Evolutionary conservation across 495 filamentous ascomycete genomes (phyloP), one percentile per base, ranked within the genome.

Genomic region (Aspergillus ostianus): DNA sequence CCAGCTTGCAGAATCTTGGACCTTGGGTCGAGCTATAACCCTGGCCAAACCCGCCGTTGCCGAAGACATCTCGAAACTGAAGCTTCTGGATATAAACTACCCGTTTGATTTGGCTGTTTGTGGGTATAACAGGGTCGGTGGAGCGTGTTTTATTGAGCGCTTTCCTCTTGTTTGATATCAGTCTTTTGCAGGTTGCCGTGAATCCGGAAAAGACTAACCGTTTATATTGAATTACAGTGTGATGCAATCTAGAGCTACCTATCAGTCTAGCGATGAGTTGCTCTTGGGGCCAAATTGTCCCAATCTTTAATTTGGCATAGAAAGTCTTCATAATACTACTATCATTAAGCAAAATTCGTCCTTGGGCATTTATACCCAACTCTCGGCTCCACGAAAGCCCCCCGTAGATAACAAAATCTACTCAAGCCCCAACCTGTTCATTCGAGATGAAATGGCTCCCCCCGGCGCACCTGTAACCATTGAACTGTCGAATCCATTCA

Each of bases 391-490:
- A 4, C 23, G 4, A 26, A 2, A 26, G 23, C 23, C 23, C 23
- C 2, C 23, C 23, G 23, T 26, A 26, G 4, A 26, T 26, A 4
- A 2, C 23, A 46, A 46, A 47, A 47, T 47, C 46, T 12, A 4
- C 5, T 47, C 46, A 12, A 20, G 8, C 19, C 23, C 30, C 32
- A 44, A 44, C 1, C 10, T 54, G 52, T 19, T 18, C 32, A n/a
- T 55, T 27, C 13, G 62, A 64, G 18, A 64, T 53, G 49, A 19
- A 64, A 71, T 87, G 83, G 9, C 53, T 56, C 0, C 85, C 84
- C 0, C 75, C 84, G 6, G 74, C 70, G 61, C 85, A 86, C 17
- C 83, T 59, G 67, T 84, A 87, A 6, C 85, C 84, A 4, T 54
- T 60, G 1, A 0, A 53, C 67, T 85, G 79, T 49, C 73, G 76